These are phyloP conservation scores for Biscogniauxia marginata DNA, from an alignment of 2,329 filamentous ascomycete genomes.

Conservation along the genomic window DNA sequence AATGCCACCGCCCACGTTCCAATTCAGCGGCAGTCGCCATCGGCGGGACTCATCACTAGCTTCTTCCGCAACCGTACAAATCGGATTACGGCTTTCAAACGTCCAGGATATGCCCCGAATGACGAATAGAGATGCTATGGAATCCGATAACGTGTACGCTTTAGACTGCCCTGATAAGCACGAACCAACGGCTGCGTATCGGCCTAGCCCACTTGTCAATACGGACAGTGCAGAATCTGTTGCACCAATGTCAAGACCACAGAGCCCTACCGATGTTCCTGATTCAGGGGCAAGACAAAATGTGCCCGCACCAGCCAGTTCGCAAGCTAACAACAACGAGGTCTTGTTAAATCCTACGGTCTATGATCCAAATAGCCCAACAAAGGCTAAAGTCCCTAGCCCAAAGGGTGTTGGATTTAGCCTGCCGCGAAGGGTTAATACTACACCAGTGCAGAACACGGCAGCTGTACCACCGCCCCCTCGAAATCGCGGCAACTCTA, in stretches of 20 bases:
- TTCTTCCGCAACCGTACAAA: constrained; percentile 69
- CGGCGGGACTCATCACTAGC: constrained; percentile 59
- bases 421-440: constrained; percentile 27
- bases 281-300: constrained; percentile 22
- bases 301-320: constrained; percentile 37
- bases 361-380: constrained; percentile 46
- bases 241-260: constrained; percentile 25
- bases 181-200: constrained; percentile 15
- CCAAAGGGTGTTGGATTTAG: constrained; percentile 45
- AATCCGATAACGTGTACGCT: constrained; percentile 39
- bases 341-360: constrained; percentile 50
- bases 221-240: constrained; percentile 17
- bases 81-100: constrained; percentile 66
- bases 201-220: constrained; percentile 33
- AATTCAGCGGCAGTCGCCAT: constrained; percentile 42
- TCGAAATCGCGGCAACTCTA: constrained; percentile 22
- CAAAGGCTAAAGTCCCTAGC: constrained; percentile 40
- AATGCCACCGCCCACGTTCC: constrained; percentile 46
- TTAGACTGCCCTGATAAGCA: constrained; percentile 35
- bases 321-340: constrained; percentile 23
- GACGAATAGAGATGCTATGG: constrained; percentile 29
- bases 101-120: constrained; percentile 48
- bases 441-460: constrained; percentile 17
- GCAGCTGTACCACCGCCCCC: constrained; percentile 12
- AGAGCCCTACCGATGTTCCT: constrained; percentile 15